Conservation (phyloP, 2,329 filamentous ascomycete species). For the Botrytis cinerea region DNA sequence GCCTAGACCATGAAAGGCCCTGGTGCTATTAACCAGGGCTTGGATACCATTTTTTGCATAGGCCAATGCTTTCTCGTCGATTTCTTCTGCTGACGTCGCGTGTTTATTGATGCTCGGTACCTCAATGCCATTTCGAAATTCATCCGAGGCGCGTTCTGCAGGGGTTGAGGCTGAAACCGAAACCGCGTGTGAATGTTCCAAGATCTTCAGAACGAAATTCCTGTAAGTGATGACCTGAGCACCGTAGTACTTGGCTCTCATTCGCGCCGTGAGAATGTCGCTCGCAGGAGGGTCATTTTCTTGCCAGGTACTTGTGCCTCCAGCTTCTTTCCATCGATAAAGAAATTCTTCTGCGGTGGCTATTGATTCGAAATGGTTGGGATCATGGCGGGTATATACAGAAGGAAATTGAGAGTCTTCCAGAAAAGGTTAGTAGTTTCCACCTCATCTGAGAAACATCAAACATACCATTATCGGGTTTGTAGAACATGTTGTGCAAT, state of each 20-base stretch:
- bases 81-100: constrained; percentile 41
- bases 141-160: constrained; percentile 30
- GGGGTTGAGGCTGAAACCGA: constrained; percentile 25
- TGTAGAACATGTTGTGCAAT: constrained; percentile 52
- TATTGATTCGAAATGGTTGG: constrained; percentile 49
- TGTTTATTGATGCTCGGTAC: constrained; percentile 45
- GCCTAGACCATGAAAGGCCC: constrained; percentile 69
- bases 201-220: constrained; percentile 64
- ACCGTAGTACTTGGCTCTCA: constrained; percentile 94
- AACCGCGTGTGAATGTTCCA: constrained; percentile 44
- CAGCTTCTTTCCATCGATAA: constrained; percentile 14
- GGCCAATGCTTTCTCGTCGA: constrained; percentile 51
- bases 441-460: constrained; percentile 48
- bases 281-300: constrained; percentile 64
- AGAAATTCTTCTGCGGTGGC: constrained; percentile 45
- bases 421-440: constrained; percentile 44
- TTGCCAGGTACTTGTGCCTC: constrained; percentile 50
- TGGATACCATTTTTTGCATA: constrained; percentile 55
- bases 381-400: constrained; percentile 28
- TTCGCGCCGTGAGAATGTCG: constrained; percentile 78
- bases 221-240: constrained; percentile 87
- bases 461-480: constrained; percentile 36
- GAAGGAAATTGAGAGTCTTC: constrained; percentile 31
- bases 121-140: constrained; percentile 33
- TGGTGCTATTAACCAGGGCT: constrained; percentile 81